Evolutionary conservation across 2,329 filamentous ascomycete species (phyloP), one percentile per base, ranked within the genome.

Genomic region (Dactylellina sp.): DNA sequence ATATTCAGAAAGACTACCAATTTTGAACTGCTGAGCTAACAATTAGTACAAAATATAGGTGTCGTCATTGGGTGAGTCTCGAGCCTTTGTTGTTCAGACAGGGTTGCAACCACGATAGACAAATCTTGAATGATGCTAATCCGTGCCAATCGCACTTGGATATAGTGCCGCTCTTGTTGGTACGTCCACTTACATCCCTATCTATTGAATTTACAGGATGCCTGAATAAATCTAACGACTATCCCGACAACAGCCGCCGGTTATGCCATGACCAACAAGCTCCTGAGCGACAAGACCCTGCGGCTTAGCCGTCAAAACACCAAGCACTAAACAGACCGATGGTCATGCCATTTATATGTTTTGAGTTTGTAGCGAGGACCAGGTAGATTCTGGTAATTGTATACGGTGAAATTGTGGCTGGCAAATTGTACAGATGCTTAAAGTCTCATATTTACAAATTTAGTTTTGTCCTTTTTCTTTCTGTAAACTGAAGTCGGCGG

Each of bases 231-330:
- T 40, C 37, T 40, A 14, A 40, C 37, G 5, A 16, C 5, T 40
- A 5, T 12, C 12, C 18, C 93, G 80, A 81, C 98, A 77, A 83
- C 85, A 81, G 92, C 92, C 79, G 95, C 91, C 79, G 82, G 85
- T 81, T 98, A 96, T 87, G 95, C 93, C 71, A 85, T 90, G 83
- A 81, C 83, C 81, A 89, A 89, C 82, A 97, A 98, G 85, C 88
- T 99, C 81, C 82, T 42, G 57, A 75, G 40, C 37, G 71, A 75
- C 50, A 75, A 68, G 62, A 63, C 56, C 9, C 49, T 75, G 47
- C 62, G 71, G 56, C 63, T 75, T 25, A 59, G 50, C 46, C 71
- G 71, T 28, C 55, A 61, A 52, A 37, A 49, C 42, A 18, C 9
- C 35, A 56, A 65, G 47, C 70, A 74, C 35, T 74, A 74, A 66